Base-by-base conservation (phyloP, 495 filamentous ascomycete genomes). In the Hypoxylon subgilvum region DNA sequence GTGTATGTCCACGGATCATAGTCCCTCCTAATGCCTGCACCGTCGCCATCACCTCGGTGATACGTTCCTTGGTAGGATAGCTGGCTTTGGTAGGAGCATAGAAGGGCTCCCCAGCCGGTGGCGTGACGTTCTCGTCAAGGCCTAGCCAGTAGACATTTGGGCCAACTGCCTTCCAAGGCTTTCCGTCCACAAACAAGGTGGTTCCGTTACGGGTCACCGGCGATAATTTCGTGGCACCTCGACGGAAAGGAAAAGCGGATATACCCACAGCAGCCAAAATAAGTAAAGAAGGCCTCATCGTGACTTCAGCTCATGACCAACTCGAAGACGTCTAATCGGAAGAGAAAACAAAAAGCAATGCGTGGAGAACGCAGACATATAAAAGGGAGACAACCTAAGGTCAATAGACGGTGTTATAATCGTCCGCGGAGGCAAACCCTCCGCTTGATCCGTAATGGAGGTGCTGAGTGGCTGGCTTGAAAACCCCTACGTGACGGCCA, bases 101-200 rank as follows among this genome's bases (percentile, higher is more conserved):
- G 63, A 71, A 83, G 4, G 80, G 80, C 52, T 77, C 68, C 6
- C 74, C 79, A 0, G 69, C 54, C 0, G 79, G 75, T 1, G 79
- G 80, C 5, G 69, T 71, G 16, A 84, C 80, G 63, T 84, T 83
- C 69, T 84, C 79, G 57, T 84, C 80, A 0, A 84, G 73, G 1
- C 81, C 80, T 16, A 83, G 72, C 81, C 81, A 83, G 67, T 84
- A 84, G 6, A 83, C 72, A 53, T 84, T 84, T 6, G 76, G 75
- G 0, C 79, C 81, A 31, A 76, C 74, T 1, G 76, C 78, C 42
- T 76, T 79, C 76, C 75, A 84, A 12, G 52, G 69, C 55, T 76
- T 74, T 22, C 73, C 74, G 30, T 70, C 58, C 12, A 82, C 69
- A 4, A 65, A 44, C 7, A 82, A 71, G 16, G 61, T 47, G 6